Evolutionary conservation across 2,329 filamentous ascomycete species (phyloP).

Genomic region (Aspergillus pseudotamarii): DNA sequence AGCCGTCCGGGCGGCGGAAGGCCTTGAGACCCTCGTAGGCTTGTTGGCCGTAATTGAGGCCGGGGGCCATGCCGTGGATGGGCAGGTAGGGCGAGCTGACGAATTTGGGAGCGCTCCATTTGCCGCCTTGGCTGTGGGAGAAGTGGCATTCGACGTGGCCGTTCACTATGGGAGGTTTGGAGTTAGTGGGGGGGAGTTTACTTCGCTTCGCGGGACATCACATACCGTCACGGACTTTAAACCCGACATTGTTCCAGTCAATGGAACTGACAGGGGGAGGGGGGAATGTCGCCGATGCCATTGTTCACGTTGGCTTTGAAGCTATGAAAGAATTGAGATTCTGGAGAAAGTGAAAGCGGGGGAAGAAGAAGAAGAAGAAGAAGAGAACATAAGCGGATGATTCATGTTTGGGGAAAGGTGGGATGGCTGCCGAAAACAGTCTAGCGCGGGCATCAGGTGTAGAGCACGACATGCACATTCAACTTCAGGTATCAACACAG

Average conservation of each 20-base stretch:
- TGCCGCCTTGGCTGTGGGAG: constrained; percentile 66
- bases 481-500: not conserved
- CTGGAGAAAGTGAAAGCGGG: not conserved
- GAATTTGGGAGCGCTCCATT: constrained; percentile 79
- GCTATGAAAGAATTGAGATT: not conserved
- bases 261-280: constrained; percentile 36
- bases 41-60: constrained; percentile 95
- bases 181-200: not conserved
- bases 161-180: constrained; percentile 61
- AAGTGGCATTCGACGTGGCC: constrained; percentile 91
- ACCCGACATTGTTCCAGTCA: constrained; percentile 92
- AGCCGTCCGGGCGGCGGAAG: constrained; percentile 70
- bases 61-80: constrained; percentile 93
- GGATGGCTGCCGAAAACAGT: not conserved
- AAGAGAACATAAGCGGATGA: not conserved
- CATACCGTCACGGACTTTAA: constrained; percentile 85
- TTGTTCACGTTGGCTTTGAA: not conserved
- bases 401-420: not conserved
- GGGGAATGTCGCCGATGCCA: constrained; percentile 26
- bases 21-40: constrained; percentile 98
- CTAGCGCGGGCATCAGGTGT: not conserved
- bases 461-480: not conserved
- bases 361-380: not conserved
- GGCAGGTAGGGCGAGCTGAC: constrained; percentile 81
- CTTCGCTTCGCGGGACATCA: not conserved